Evolutionary conservation across 441 rosid genomes (phyloP), one percentile per base, ranked within the genome.

Genomic region (Bocquillonia castaneifolia): DNA sequence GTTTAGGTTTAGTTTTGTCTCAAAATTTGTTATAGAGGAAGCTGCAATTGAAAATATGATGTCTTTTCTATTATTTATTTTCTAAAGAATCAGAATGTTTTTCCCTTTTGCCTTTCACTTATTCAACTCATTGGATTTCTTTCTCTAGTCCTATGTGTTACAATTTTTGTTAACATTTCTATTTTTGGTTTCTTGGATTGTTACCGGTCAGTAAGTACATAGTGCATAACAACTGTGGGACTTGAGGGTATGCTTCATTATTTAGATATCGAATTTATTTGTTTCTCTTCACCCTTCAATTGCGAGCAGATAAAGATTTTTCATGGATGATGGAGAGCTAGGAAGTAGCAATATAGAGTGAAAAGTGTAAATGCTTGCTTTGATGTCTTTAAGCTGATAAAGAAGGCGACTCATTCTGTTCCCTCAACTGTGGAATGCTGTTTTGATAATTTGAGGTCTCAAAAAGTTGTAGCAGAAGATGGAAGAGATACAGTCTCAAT

Each of bases 401-500:
- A 40, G 47, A 72, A 42, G 31, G 37, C 34, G 51, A 75, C 56
- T 36, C 63, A n/a, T n/a, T n/a, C n/a, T n/a, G 55, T 59, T 50
- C 37, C 56, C 42, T 59, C 58, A 26, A 37, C 50, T 45, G 45
- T 52, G 56, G 23, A 53, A 44, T 61, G 72, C 52, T 55, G 36
- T 32, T 75, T 61, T 48, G 48, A 42, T 31, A 55, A 60, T 62
- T 64, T 58, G 74, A 64, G 63, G 57, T 50, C 77, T 72, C 47
- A 44, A 55, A 36, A 67, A 66, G 63, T 45, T n/a, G 66, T 59
- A 61, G 70, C 62, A 22, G 40, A 62, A 45, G 70, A 92, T 95
- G 98, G 99, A 95, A 76, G 99, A 95, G 86, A 95, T 95, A 87
- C 99, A 95, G 72, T 83, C 92, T 55, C 97, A 95, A 37, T 90